Conservation (phyloP, 1,139 yeast genomes). For the Debaryomycetaceae sp. region DNA sequence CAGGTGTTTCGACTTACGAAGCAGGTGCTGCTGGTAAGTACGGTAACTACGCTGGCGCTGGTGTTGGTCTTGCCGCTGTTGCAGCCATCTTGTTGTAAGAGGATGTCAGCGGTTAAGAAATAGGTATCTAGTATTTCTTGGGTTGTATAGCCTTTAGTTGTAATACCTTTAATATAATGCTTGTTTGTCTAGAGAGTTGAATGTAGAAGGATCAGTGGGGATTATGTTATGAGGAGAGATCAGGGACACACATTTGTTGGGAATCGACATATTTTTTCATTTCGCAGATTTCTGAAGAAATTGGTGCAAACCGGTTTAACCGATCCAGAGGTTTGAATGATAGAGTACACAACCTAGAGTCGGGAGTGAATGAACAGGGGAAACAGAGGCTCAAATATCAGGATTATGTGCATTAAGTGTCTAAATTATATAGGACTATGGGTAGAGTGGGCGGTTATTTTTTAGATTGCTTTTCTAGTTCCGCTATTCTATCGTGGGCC, state of each 20-base stretch:
- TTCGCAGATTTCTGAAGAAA: too few relatives aligned
- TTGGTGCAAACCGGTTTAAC: not conserved
- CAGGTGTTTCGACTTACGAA: conserved; percentile 18
- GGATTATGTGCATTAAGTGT: too few relatives aligned
- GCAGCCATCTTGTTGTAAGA: conserved; percentile 5
- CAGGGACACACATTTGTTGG: not conserved
- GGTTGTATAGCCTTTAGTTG: not conserved
- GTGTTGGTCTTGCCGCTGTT: conserved; percentile 30
- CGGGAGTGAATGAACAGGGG: too few relatives aligned
- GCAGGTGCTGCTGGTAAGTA: conserved; percentile 13
- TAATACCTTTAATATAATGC: not conserved
- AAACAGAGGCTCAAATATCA: too few relatives aligned
- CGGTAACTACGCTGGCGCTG: conserved; percentile 18
- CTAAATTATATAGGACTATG: too few relatives aligned
- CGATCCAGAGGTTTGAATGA: too few relatives aligned
- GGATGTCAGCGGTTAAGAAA: not conserved
- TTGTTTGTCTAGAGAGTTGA: too few relatives aligned
- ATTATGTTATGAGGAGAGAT: not conserved
- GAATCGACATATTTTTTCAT: too few relatives aligned
- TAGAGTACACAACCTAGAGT: too few relatives aligned
- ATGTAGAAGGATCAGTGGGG: too few relatives aligned
- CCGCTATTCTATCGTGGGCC: conserved; percentile 12
- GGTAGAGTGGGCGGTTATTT: not conserved
- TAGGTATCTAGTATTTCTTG: not conserved
- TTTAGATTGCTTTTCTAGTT: conserved; percentile 10